phyloP scores from a whole-genome alignment of 257 asterid species.

The Schizonepeta tenuifolia region DNA sequence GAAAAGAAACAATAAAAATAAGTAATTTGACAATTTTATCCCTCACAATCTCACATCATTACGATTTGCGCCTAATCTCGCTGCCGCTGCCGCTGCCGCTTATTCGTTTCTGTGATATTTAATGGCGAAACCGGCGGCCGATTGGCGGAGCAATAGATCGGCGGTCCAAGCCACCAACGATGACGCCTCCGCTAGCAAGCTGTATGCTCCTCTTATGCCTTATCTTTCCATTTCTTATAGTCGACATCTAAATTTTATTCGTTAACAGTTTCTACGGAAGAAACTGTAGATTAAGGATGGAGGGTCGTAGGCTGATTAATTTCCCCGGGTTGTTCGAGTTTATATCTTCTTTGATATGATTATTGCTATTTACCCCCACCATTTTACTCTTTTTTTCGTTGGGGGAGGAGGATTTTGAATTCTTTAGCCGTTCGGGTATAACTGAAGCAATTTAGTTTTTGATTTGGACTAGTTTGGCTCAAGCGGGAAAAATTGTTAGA shows the following conservation, averaged over 20 bases:
- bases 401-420: not conserved
- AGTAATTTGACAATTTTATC: not conserved
- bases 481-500: slow-evolving; percentile 1
- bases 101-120: slow-evolving; percentile 17
- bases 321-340: slow-evolving; percentile 3
- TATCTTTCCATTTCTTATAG: slow-evolving; percentile 1
- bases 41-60: not conserved
- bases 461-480: not conserved
- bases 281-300: not conserved
- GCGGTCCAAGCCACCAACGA: slow-evolving; percentile 98
- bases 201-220: slow-evolving; percentile 45
- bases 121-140: slow-evolving; percentile 66
- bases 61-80: too few relatives aligned
- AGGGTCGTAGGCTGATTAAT: slow-evolving; percentile 1
- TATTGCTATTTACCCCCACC: not conserved
- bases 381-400: not conserved
- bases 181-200: slow-evolving; percentile 97
- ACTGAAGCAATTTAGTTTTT: not conserved
- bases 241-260: not conserved
- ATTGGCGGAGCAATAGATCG: slow-evolving; percentile 75
- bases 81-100: not conserved
- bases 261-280: not conserved
- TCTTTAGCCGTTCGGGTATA: not conserved
- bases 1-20: not conserved
- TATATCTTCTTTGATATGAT: not conserved